Evolutionary conservation across 164 flowering plant genomes (phyloP), one percentile per base, ranked within the genome.

Genomic region (Akebia trifoliata): DNA sequence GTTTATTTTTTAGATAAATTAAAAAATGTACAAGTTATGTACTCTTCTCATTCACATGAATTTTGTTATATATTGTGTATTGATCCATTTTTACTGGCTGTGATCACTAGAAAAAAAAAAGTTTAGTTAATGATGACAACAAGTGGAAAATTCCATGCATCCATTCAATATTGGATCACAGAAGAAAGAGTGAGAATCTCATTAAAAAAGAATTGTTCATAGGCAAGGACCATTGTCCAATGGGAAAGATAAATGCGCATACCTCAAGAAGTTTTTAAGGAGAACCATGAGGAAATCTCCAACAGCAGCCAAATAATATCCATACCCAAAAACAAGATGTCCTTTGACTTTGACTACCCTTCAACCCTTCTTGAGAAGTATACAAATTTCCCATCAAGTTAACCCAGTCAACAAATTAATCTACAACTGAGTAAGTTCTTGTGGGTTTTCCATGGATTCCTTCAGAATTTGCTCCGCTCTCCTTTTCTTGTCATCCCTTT

Each of bases 401-500:
- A 44, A 64, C 37, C 54, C 54, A 63, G 49, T 65, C 63, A 68
- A 71, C 18, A 10, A 72, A 72, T 28, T 63, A 72, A 17, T 72
- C 70, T 81, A 92, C 87, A 85, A 68, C 75, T 85, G 93, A 72
- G 76, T 70, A 67, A 85, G 89, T 62, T 93, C 97, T 60, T 73
- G 80, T 34, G 84, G 84, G 50, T 83, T 83, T 58, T 87, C 96
- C 74, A 79, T 78, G 12, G 95, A 70, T 36, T 86, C 90, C 69
- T 81, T 83, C 30, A 93, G 81, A 51, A 93, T 90, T 38, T 64
- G 81, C 69, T 86, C 96, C 9, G 88, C 99, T 73, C 99, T 85
- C 74, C 92, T 81, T 69, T 87, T 93, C 72, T 83, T 90, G 60
- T 93, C 97, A 72, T 90, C 92, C 55, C 72, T 82, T 56, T 81